Evolutionary conservation across 2,329 filamentous ascomycete species (phyloP).

Genomic region (Cytospora schulzeri): DNA sequence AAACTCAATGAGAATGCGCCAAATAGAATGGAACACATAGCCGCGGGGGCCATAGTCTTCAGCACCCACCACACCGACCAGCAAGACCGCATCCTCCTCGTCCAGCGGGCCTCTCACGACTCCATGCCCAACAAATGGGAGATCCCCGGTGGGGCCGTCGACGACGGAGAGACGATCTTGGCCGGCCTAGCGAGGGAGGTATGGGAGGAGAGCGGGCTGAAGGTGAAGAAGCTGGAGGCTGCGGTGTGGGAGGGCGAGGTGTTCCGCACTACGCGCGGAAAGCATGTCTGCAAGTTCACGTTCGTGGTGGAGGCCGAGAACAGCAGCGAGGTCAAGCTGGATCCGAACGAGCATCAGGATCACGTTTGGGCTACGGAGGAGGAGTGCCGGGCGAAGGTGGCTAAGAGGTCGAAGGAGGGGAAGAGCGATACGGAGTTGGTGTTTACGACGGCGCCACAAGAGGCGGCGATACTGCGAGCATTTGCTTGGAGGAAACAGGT

Average conservation of each 20-base stretch:
- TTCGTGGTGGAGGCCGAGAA: slow-evolving; percentile 34
- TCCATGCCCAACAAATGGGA: slow-evolving; percentile 46
- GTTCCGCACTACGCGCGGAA: slow-evolving; percentile 34
- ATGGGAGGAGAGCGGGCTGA: slow-evolving; percentile 45
- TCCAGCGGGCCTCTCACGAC: slow-evolving; percentile 44
- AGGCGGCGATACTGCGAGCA: slow-evolving; percentile 28
- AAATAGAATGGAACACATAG: slow-evolving; percentile 28
- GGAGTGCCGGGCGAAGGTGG: slow-evolving; percentile 33
- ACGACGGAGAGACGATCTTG: slow-evolving; percentile 42
- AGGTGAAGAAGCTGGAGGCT: slow-evolving; percentile 32
- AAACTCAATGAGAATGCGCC: slow-evolving; percentile 20
- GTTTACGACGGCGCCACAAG: slow-evolving; percentile 33
- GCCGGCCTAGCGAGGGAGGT: slow-evolving; percentile 43
- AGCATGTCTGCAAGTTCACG: slow-evolving; percentile 32
- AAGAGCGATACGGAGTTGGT: slow-evolving; percentile 26
- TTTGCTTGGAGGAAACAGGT: slow-evolving; percentile 25
- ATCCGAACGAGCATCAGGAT: slow-evolving; percentile 39
- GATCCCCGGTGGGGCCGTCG: slow-evolving; percentile 44
- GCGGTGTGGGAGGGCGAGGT: slow-evolving; percentile 22
- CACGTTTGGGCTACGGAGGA: slow-evolving; percentile 40
- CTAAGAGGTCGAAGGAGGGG: background rate
- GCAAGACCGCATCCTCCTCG: slow-evolving; percentile 38
- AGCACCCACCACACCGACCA: slow-evolving; percentile 24
- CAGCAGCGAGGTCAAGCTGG: slow-evolving; percentile 32
- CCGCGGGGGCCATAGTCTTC: slow-evolving; percentile 37